Conservation (phyloP, 108 stramenopile genomes). For the Nitzschia putrida region DNA sequence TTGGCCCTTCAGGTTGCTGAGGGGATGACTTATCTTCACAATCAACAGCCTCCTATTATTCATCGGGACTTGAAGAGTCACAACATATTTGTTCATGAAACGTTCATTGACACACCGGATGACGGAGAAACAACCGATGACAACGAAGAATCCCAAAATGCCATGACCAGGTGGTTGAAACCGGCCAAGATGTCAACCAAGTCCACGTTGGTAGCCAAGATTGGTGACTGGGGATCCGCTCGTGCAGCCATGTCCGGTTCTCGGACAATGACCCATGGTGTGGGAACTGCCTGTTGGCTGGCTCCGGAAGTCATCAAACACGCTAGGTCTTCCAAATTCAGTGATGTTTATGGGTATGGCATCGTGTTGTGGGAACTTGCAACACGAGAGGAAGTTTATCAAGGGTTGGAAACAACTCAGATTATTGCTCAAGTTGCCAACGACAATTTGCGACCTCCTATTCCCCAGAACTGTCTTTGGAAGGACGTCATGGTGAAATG, state of each 20-base stretch:
- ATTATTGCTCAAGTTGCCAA: constrained; percentile 96
- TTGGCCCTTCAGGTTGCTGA: constrained; percentile 93
- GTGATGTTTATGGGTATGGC: constrained; percentile 96
- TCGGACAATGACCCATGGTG: constrained; percentile 95
- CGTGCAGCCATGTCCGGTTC: constrained; percentile 84
- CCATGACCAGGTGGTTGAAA: constrained; percentile 21
- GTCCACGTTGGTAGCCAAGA: constrained; percentile 82
- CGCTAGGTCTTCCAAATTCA: constrained; percentile 77
- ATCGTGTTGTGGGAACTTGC: constrained; percentile 96
- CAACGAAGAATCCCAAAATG: constrained; percentile 27
- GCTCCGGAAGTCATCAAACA: constrained; percentile 95
- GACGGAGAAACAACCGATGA: constrained; percentile 37
- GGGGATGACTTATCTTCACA: constrained; percentile 95
- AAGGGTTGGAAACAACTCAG: constrained; percentile 88
- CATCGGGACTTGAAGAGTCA: constrained; percentile 98
- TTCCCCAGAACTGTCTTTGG: constrained; percentile 89
- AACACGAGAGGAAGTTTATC: constrained; percentile 92
- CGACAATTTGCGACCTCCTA: constrained; percentile 89
- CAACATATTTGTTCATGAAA: constrained; percentile 96
- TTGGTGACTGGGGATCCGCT: constrained; percentile 97
- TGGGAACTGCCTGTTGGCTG: constrained; percentile 96
- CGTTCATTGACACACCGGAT: constrained; percentile 63
- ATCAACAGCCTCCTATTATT: constrained; percentile 92
- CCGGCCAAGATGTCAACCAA: constrained; percentile 59
- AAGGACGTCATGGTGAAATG: constrained; percentile 92